Evolutionary conservation across 345 rosid genomes (phyloP).

Genomic region (Reutealis trisperma): DNA sequence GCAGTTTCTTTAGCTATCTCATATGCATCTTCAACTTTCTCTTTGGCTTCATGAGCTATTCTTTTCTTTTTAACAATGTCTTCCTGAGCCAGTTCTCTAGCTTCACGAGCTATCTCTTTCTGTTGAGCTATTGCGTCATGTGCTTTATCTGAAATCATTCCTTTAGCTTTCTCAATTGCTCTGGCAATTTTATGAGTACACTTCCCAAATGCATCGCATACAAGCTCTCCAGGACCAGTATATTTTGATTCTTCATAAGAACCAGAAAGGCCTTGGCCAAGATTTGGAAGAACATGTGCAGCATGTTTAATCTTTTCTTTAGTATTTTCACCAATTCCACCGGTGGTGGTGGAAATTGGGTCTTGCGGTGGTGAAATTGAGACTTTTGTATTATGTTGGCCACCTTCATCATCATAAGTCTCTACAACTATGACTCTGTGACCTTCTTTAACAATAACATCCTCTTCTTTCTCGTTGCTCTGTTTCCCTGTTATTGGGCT

Average conservation of each 20-base stretch:
- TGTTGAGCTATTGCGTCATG: not conserved
- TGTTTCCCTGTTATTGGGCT: conserved; percentile 11
- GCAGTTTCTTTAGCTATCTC: conserved; percentile 14
- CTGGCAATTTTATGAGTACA: conserved; percentile 53
- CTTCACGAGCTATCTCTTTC: conserved; percentile 25
- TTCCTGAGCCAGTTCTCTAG: conserved; percentile 18
- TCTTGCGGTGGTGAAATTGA: conserved; percentile 46
- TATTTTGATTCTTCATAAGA: not conserved
- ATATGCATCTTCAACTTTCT: not conserved
- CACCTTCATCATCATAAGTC: conserved; percentile 54
- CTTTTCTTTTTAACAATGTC: not conserved
- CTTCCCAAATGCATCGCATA: conserved; percentile 61
- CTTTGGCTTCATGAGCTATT: conserved; percentile 15
- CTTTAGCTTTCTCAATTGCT: conserved; percentile 47
- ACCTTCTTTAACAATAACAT: conserved; percentile 64
- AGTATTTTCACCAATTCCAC: not conserved
- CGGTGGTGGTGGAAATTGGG: not conserved
- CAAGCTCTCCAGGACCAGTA: conserved; percentile 43
- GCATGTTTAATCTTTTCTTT: conserved; percentile 29
- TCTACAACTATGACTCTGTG: conserved; percentile 67
- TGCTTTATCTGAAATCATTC: conserved; percentile 19
- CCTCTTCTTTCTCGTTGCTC: conserved; percentile 17
- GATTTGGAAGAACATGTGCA: conserved; percentile 18
- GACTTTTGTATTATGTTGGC: conserved; percentile 61
- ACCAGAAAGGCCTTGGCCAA: conserved; percentile 32